A percentile compares a stretch with the other conserved stretches of the same genome.
Evolutionary conservation across 2,329 filamentous ascomycete genomes (phyloP).

Genomic region (Pseudocercospora fijiensis): DNA sequence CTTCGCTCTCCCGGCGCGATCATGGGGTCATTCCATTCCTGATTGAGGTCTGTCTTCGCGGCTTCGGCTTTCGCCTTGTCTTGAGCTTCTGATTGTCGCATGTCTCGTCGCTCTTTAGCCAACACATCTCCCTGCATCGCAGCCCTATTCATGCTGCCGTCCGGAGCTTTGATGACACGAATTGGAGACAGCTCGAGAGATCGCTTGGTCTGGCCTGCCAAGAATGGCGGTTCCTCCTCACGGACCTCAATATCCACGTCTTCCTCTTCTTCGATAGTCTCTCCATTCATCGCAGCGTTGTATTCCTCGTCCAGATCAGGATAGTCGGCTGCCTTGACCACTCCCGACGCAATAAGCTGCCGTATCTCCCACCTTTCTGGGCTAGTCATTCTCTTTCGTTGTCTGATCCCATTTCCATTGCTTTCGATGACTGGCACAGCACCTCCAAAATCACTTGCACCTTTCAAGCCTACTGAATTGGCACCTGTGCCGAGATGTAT

Average conservation of each 20-base stretch:
- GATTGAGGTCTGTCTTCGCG: conserved; percentile 75
- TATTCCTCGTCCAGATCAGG: conserved; percentile 94
- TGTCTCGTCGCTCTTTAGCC: conserved; percentile 84
- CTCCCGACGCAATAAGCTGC: conserved; percentile 92
- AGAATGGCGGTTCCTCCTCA: conserved; percentile 94
- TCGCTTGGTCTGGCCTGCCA: conserved; percentile 94
- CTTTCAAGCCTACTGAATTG: conserved; percentile 79
- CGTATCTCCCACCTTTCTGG: conserved; percentile 97
- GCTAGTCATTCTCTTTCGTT: conserved; percentile 91
- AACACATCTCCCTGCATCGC: conserved; percentile 89
- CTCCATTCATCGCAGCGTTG: conserved; percentile 79
- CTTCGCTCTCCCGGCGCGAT: conserved; percentile 77
- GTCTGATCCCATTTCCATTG: conserved; percentile 54
- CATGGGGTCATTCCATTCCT: conserved; percentile 98
- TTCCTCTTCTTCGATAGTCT: conserved; percentile 89
- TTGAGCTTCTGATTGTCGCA: conserved; percentile 84
- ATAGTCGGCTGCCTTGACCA: conserved; percentile 88
- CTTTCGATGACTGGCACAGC: conserved; percentile 62
- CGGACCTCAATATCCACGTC: conserved; percentile 96
- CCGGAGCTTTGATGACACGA: conserved; percentile 92
- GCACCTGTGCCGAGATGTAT: conserved; percentile 87
- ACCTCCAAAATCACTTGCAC: conserved; percentile 50
- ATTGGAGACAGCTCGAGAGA: conserved; percentile 94
- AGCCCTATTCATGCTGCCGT: conserved; percentile 95
- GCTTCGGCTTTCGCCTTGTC: conserved; percentile 72